Evolutionary conservation across 306 rosid species (phyloP), one percentile per base, ranked within the genome.

Genomic region (Lithocarpus polystachyus): DNA sequence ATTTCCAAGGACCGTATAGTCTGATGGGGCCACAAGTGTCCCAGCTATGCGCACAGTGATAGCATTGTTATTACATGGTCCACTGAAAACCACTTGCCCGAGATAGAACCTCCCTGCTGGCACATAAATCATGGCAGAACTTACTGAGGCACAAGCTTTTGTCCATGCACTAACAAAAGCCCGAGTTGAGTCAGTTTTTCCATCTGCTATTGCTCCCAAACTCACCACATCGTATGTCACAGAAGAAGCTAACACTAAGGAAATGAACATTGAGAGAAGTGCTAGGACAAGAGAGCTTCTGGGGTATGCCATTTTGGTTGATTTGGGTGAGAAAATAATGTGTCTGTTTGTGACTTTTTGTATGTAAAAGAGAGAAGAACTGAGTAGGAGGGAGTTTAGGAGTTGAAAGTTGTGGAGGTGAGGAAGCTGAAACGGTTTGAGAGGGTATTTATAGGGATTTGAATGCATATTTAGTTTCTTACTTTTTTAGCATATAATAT

Each of bases 21-120:
- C 78, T 0, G 92, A 88, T 1, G 81, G 88, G 20, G 90, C 92
- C 6, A 84, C 74, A 1, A 89, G 60, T 28, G 88, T 76, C 37
- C 90, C 92, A 13, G 80, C 81, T 31, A 89, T 84, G 28, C 60
- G 84, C 9, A 86, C 10, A 3, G 48, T 78, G 77, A 84, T 81
- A 22, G 31, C 84, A 7, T 54, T 81, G 80, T 71, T 88, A 40
- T 68, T 79, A 74, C 94, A 90, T 1, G 75, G 82, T 4, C 94
- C 94, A 3, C 56, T 80, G 72, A 90, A 88, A 43, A 15, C 72
- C 9, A 17, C 87, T 28, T 48, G 79, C 1, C 75, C 48, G 6
- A 89, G 76, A 22, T 78, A 79, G 77, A 89, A 89, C 35, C 74
- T 81, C 22, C 92, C 88, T 1, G 13, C 43, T 2, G 93, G 93